These are phyloP conservation scores for Globisporangium heterothallicum DNA, from an alignment of 352 stramenopile species.

Conservation along the genomic window DNA sequence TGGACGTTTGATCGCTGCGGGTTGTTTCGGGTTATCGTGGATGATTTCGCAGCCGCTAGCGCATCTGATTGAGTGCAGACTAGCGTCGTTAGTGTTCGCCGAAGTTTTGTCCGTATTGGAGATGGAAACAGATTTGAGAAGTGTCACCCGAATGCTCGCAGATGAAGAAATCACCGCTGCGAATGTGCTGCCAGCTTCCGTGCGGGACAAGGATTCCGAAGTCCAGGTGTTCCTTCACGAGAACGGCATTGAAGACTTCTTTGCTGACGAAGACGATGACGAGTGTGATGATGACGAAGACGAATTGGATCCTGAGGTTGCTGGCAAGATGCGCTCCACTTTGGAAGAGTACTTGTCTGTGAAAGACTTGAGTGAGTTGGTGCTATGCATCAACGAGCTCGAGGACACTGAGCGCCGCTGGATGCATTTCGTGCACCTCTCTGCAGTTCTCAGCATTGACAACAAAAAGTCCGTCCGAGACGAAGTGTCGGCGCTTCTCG, in stretches of 20 bases:
- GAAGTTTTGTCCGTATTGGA: constrained; percentile 75
- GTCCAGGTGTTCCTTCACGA: constrained; percentile 58
- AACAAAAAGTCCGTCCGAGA: constrained; percentile 40
- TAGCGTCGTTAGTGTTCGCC: constrained; percentile 65
- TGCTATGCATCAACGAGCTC: constrained; percentile 72
- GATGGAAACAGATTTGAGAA: constrained; percentile 51
- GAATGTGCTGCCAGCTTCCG: constrained; percentile 38
- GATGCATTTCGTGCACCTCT: constrained; percentile 66
- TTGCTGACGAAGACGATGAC: constrained; percentile 37
- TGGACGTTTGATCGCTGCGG: constrained; percentile 62
- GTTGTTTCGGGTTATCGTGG: constrained; percentile 83
- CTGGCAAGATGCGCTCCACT: constrained; percentile 59
- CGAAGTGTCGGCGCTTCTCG: constrained; percentile 36
- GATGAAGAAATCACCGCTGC: constrained; percentile 70
- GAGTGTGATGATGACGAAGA: constrained; percentile 36
- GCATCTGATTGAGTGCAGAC: constrained; percentile 51
- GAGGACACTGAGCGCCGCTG: constrained; percentile 29
- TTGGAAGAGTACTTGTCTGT: constrained; percentile 76
- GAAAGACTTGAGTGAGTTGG: constrained; percentile 69
- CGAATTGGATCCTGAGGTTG: constrained; percentile 54
- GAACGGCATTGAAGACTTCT: constrained; percentile 63
- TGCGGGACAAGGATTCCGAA: constrained; percentile 32
- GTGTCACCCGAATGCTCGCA: constrained; percentile 68
- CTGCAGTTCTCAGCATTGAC: constrained; percentile 42
- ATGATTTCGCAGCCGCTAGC: constrained; percentile 54